Base-by-base conservation (phyloP, 129 eudicot genomes). In the Flaveria bidentis region DNA sequence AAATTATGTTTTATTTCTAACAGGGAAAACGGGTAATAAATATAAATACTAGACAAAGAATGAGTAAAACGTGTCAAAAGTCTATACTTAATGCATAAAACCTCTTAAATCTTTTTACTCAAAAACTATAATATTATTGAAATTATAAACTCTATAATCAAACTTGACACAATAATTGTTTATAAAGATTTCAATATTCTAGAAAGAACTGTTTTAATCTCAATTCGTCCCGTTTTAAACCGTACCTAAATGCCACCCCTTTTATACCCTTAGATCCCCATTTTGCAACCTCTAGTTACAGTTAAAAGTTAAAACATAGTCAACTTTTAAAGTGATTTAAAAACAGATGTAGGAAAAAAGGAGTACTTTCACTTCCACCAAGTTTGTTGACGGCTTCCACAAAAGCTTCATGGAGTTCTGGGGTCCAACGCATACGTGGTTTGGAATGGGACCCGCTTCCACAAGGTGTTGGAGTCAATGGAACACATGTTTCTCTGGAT, bases 371-470 rank as follows among this genome's bases (percentile, higher is more conserved):
- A 60, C 98, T 93, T 69, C 98, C 98, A 81, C 98, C 98, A 49
- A 93, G 88, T 86, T 91, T 93, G 80, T 75, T 82, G 80, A 93
- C 97, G 55, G 98, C 97, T 79, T 93, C 98, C 71, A 93, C 96
- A 78, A 93, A 93, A 74, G 98, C 91, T 82, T 93, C 98, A 80
- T 93, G 97, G 45, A 93, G 96, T 82, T 93, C 98, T 11, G 96
- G 98, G n/a, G 98, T 93, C 98, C 98, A 93, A 41, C 98, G 98
- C 98, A 93, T 93, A 10, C 97, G 90, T 69, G 85, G 85, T 82
- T 91, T 93, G 63, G 84, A 68, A 76, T 89, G 84, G 33, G 88
- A 71, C 30, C 87, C 84, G 68, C 82, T 83, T 14, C 68, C 84
- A 17, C 92, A 81, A 75, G 97, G 80, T 28, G 87, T 76, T 22